Evolutionary conservation across 768 basidiomycete species (phyloP), one percentile per base, ranked within the genome.

Genomic region (Gloeophyllum trabeum): DNA sequence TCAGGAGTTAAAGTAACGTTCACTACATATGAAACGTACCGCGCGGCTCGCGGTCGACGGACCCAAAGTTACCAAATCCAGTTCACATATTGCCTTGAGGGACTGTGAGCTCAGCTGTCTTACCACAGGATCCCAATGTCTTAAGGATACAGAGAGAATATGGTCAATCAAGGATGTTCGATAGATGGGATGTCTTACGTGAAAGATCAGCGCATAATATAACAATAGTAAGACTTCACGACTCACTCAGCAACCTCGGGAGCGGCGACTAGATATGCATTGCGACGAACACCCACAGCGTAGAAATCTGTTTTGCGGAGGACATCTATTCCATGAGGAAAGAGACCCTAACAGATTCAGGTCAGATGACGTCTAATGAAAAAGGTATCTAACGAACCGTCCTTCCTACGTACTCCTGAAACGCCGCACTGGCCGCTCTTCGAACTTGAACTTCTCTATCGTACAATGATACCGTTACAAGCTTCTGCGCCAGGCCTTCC

Each of bases 361-460:
- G 37, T 30, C 5, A 38, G 25, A 34, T 40, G 14, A 32, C 35
- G 18, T 41, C 43, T 19, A 34, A 44, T 37, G 32, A 39, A 24
- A 24, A 12, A 4, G 21, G n/a, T n/a, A n/a, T n/a, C n/a, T n/a
- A n/a, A 60, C 81, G 59, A 54, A 96, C 94, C 65, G 84, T 83
- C 55, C 96, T 69, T 10, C 96, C 96, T 28, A 97, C 96, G 54
- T 84, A 82, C 63, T 99, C 96, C 61, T 99, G 96, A 57, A 89
- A 98, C 10, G 93, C 89, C 14, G 96, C 96, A 59, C 94, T 98
- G 10, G 93, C 93, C 12, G 96, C 94, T 49, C 96, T 67, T 20
- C 96, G 75, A 43, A 99, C 91, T 47, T 90, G 88, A 22, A 97
- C 79, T 60, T 99, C 96, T 24, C 96, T 76, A 64, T 99, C 96